phyloP scores from a whole-genome alignment of 306 rosid genomes.

The Trifolium subterraneum region DNA sequence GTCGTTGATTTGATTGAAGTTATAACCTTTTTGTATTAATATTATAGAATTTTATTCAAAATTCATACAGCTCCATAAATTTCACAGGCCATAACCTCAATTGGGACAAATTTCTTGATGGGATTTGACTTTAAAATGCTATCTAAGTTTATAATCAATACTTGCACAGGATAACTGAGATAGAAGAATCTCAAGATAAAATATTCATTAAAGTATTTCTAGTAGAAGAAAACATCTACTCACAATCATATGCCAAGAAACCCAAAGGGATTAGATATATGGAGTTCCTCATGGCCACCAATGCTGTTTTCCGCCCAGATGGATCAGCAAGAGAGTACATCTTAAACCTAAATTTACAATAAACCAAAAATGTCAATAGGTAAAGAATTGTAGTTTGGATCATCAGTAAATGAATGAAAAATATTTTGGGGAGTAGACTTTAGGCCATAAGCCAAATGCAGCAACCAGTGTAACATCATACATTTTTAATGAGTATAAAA shows the following conservation, averaged over 20 bases:
- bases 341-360: conserved; percentile 68
- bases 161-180: conserved; percentile 19
- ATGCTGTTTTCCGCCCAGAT: conserved; percentile 80
- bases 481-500: background rate
- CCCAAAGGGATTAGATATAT: conserved; percentile 90
- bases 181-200: background rate
- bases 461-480: conserved; percentile 11
- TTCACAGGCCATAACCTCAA: background rate
- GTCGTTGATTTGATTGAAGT: conserved; percentile 5
- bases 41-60: conserved; percentile 2
- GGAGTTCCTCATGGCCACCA: conserved; percentile 90
- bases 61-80: background rate
- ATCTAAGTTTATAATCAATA: background rate
- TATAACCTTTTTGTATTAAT: background rate
- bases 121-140: background rate
- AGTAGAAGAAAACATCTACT: conserved; percentile 52
- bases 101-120: background rate
- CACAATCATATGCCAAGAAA: conserved; percentile 89
- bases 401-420: conserved; percentile 14
- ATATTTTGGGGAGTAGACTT: background rate
- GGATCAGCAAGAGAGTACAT: conserved; percentile 91
- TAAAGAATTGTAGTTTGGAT: conserved; percentile 8
- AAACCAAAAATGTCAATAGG: conserved; percentile 20
- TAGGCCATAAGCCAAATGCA: conserved; percentile 31
- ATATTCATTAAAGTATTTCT: conserved; percentile 21